phyloP scores from a whole-genome alignment of 2,329 filamentous ascomycete species.

The Stemphylium beticola region DNA sequence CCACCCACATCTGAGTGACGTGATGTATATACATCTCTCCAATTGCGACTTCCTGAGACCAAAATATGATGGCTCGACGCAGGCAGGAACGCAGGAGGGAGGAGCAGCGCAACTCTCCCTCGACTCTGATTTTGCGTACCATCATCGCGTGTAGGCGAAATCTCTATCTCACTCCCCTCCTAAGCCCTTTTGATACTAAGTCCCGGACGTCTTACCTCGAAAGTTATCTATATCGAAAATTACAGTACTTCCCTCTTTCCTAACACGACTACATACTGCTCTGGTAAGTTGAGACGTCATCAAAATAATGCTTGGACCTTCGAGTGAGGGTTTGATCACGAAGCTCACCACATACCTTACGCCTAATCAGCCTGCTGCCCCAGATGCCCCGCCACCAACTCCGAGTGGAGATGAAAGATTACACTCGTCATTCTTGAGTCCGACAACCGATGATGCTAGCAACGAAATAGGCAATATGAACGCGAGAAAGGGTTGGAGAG shows the following conservation, averaged over 20 bases:
- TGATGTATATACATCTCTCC: not conserved
- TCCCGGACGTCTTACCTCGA: not conserved
- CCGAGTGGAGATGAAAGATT: not conserved
- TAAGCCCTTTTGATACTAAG: not conserved
- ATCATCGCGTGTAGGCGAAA: not conserved
- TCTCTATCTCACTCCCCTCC: not conserved
- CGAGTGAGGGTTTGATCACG: slow-evolving; percentile 7
- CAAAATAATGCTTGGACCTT: not conserved
- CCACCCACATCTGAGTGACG: too few relatives aligned
- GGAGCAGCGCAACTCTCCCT: not conserved
- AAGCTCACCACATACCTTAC: slow-evolving; percentile 10
- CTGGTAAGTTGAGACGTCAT: not conserved
- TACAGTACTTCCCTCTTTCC: not conserved
- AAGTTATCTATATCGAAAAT: not conserved
- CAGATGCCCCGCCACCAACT: not conserved
- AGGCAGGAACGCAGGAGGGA: not conserved
- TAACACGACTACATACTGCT: not conserved
- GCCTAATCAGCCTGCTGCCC: not conserved
- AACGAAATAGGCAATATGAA: not conserved
- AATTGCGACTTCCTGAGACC: not conserved
- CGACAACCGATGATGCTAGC: not conserved
- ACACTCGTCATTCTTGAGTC: not conserved
- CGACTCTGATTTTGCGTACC: not conserved
- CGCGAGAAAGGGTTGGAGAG: not conserved
- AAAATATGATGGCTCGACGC: not conserved